phyloP scores from a whole-genome alignment of 1,284 basidiomycete species.

The Sphaerobolus stellatus region DNA sequence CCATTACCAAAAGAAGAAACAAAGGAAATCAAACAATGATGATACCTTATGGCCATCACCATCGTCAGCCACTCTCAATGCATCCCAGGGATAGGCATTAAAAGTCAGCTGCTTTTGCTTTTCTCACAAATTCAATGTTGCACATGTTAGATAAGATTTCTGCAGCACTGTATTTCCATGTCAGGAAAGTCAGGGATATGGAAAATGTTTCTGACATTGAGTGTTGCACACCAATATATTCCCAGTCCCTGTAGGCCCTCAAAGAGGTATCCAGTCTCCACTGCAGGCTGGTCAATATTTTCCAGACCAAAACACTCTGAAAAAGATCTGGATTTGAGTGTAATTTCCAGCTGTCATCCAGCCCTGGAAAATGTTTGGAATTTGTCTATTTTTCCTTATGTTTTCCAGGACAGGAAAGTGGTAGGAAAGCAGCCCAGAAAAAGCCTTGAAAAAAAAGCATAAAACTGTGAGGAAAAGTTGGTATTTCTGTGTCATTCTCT shows the following conservation, averaged over 20 bases:
- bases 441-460: too few species aligned
- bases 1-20: slow-evolving; percentile 1
- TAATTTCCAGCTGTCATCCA: too few species aligned
- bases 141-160: slow-evolving; percentile 73
- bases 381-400: too few species aligned
- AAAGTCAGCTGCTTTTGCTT: slow-evolving; percentile 73
- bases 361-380: too few species aligned
- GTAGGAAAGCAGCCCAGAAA: too few species aligned
- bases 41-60: slow-evolving; percentile 59
- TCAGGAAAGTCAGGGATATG: neutral
- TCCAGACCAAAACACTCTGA: too few species aligned
- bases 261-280: slow-evolving; percentile 78
- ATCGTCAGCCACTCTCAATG: slow-evolving; percentile 54
- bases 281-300: too few species aligned
- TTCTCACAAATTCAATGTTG: slow-evolving; percentile 68
- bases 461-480: too few species aligned
- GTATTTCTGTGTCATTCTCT: too few species aligned
- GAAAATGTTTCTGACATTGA: slow-evolving; percentile 13
- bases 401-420: too few species aligned
- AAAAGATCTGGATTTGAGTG: too few species aligned
- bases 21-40: neutral
- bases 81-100: slow-evolving; percentile 63
- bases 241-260: slow-evolving; percentile 59
- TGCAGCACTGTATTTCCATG: slow-evolving; percentile 49
- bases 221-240: slow-evolving; percentile 54